phyloP scores from a whole-genome alignment of 2,329 filamentous ascomycete species.

The Colletotrichum phormii region DNA sequence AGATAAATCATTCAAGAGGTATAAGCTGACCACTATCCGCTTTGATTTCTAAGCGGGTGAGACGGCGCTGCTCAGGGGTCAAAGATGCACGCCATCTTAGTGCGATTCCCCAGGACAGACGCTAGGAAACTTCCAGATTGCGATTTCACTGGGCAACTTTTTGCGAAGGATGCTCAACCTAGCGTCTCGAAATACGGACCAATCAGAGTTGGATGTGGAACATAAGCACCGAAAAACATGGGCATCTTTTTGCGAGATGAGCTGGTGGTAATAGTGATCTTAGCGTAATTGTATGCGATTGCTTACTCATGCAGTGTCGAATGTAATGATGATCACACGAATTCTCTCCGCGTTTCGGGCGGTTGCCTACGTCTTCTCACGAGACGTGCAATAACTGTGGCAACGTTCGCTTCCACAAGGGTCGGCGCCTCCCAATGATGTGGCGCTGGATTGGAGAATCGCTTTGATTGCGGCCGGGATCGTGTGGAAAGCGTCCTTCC shows the following conservation, averaged over 20 bases:
- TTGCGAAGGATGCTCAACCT: background rate
- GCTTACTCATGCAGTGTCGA: background rate
- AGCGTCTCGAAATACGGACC: background rate
- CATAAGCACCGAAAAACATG: background rate
- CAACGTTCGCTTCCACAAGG: background rate
- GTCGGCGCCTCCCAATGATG: background rate
- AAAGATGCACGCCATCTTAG: background rate
- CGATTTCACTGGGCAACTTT: constrained; percentile 1
- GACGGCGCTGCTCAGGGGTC: background rate
- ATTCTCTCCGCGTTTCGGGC: too few species aligned
- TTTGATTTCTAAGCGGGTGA: constrained; percentile 4
- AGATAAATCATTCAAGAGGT: background rate
- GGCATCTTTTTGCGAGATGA: background rate
- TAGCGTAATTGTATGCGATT: background rate
- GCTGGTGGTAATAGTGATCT: too few species aligned
- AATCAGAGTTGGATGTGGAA: background rate
- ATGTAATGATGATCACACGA: background rate
- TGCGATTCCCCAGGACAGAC: background rate
- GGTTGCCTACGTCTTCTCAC: background rate
- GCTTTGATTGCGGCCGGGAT: background rate
- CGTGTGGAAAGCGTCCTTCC: background rate
- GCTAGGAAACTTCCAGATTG: background rate
- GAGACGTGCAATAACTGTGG: background rate
- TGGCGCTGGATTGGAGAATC: background rate
- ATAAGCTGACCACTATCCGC: background rate